Conservation (phyloP, 225 moss, liverwort and hornwort species). For the Bryum argenteum region DNA sequence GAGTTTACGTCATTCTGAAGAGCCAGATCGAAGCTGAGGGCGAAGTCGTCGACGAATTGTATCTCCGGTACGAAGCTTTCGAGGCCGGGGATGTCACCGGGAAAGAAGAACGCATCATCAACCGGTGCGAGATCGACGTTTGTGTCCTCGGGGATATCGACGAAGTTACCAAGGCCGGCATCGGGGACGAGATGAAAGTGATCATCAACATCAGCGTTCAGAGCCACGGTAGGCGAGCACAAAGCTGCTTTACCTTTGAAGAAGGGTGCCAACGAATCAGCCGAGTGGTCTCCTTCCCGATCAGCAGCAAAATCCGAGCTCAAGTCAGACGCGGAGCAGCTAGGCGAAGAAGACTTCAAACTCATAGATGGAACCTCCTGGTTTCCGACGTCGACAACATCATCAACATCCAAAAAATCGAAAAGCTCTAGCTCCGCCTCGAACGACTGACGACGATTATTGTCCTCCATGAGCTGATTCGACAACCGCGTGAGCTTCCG, state of each 20-base stretch:
- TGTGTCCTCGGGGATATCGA: slow-evolving; percentile 13
- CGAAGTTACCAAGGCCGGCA: not conserved
- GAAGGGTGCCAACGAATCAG: slow-evolving; percentile 31
- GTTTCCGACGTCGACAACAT: slow-evolving; percentile 24
- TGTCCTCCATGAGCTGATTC: slow-evolving; percentile 30
- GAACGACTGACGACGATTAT: not conserved
- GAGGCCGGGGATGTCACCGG: slow-evolving; percentile 47
- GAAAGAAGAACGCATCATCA: slow-evolving; percentile 34
- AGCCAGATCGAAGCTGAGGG: slow-evolving; percentile 45
- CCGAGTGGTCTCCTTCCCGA: slow-evolving; percentile 30
- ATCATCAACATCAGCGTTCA: slow-evolving; percentile 9
- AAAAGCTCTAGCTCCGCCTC: slow-evolving; percentile 31
- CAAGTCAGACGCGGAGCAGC: slow-evolving; percentile 8
- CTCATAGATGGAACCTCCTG: slow-evolving; percentile 56
- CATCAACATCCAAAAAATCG: slow-evolving; percentile 39
- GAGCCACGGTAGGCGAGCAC: slow-evolving; percentile 21
- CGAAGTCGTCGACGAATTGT: slow-evolving; percentile 42
- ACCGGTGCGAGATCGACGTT: slow-evolving; percentile 18
- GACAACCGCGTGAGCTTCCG: slow-evolving; percentile 38
- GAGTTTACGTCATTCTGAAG: slow-evolving; percentile 37
- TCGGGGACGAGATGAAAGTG: slow-evolving; percentile 34
- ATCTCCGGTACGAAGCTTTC: slow-evolving; percentile 40
- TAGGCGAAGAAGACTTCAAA: not conserved
- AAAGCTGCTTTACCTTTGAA: slow-evolving; percentile 53
- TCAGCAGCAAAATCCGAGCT: slow-evolving; percentile 35